Evolutionary conservation across 2,329 filamentous ascomycete genomes (phyloP).

Genomic region (Penicillium palitans): DNA sequence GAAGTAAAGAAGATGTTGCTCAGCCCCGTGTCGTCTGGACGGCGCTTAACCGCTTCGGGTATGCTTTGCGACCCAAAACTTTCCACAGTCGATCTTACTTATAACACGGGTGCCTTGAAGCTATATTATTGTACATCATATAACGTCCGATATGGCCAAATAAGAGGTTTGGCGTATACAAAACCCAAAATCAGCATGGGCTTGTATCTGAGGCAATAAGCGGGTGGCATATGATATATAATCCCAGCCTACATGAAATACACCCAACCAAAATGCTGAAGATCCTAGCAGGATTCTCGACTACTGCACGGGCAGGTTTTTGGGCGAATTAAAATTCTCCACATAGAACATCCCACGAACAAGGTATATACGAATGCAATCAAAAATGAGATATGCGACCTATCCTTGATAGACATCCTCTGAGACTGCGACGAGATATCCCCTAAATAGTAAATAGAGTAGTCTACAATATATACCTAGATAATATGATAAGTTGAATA

Average conservation of each 20-base stretch:
- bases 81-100: conserved; percentile 1
- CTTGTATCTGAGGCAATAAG: neutral
- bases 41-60: conserved; percentile 11
- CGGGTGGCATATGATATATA: neutral
- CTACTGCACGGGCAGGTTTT: neutral
- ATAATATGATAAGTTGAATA: neutral
- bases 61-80: conserved; percentile 12
- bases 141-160: neutral
- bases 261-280: neutral
- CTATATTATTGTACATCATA: no score
- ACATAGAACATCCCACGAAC: neutral
- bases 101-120: neutral
- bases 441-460: neutral
- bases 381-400: neutral
- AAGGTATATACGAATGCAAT: no score
- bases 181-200: neutral
- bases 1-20: neutral
- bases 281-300: neutral
- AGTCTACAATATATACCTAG: neutral
- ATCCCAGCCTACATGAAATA: neutral
- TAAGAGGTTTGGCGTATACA: neutral
- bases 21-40: neutral
- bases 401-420: neutral
- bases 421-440: neutral
- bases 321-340: neutral